Conservation (phyloP, 2,329 filamentous ascomycete species). For the Fusarium mundagurra region DNA sequence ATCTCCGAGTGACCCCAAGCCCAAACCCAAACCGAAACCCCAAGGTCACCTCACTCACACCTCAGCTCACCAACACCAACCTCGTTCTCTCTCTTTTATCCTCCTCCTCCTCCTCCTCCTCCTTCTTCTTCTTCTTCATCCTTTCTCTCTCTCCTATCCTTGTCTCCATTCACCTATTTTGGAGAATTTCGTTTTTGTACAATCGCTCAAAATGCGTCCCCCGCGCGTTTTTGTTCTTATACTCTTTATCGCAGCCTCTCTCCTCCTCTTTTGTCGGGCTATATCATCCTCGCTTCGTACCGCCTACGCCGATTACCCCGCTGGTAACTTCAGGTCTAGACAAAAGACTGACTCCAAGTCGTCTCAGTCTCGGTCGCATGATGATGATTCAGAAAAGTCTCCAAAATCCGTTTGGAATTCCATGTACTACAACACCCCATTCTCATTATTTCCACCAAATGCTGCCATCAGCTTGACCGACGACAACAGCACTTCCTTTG, state of each 20-base stretch:
- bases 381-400: conserved; percentile 21
- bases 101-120: conserved; percentile 10
- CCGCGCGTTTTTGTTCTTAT: conserved; percentile 64
- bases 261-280: conserved; percentile 66
- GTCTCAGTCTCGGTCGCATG: conserved; percentile 6
- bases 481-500: conserved; percentile 97
- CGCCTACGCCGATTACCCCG: conserved; percentile 43
- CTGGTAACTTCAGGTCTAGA: conserved; percentile 38
- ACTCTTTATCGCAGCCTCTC: conserved; percentile 62
- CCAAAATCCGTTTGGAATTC: conserved; percentile 53
- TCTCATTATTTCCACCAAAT: conserved; percentile 92
- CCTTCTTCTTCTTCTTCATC: not conserved
- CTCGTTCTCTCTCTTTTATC: conserved; percentile 10
- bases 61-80: conserved; percentile 31
- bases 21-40: not conserved
- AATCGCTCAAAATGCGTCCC: conserved; percentile 59
- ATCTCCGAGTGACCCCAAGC: conserved; percentile 32
- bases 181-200: conserved; percentile 8
- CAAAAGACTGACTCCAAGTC: conserved; percentile 20
- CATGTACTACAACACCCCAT: conserved; percentile 78
- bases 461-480: conserved; percentile 96
- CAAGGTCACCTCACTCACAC: conserved; percentile 37
- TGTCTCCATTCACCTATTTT: not conserved
- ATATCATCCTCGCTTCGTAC: conserved; percentile 52
- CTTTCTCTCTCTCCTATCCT: not conserved